These are phyloP conservation scores for Talaromyces funiculosus DNA, from an alignment of 2,329 filamentous ascomycete species.

Conservation along the genomic window DNA sequence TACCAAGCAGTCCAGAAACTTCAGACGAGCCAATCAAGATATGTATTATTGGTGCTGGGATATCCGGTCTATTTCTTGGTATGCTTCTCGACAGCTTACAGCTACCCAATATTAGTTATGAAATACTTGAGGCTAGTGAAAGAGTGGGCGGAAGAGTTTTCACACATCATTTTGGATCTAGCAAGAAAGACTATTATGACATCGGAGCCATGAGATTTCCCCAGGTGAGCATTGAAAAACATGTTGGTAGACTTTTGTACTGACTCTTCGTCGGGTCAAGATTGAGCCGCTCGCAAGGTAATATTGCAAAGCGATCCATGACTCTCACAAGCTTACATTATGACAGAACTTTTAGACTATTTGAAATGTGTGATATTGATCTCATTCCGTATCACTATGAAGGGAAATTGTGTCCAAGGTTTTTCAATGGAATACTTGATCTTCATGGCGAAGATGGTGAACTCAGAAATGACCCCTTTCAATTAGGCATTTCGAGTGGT, in stretches of 20 bases:
- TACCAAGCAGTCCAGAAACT: too few relatives aligned
- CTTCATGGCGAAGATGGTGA: not conserved
- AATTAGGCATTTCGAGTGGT: not conserved
- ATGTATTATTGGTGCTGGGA: not conserved
- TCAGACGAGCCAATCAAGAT: too few relatives aligned
- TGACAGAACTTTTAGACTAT: not conserved
- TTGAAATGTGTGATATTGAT: not conserved
- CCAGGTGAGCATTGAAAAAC: not conserved
- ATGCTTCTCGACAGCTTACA: not conserved
- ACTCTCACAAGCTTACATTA: not conserved
- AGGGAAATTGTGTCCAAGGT: not conserved
- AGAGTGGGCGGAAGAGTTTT: not conserved
- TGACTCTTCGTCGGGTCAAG: not conserved
- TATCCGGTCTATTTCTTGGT: not conserved
- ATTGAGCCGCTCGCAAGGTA: not conserved
- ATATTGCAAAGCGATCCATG: not conserved
- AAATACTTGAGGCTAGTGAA: not conserved
- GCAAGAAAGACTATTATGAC: not conserved
- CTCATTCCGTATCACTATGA: not conserved
- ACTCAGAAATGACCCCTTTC: not conserved
- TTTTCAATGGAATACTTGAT: not conserved
- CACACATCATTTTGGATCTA: not conserved
- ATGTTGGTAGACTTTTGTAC: too few relatives aligned
- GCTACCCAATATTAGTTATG: not conserved
- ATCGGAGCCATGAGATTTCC: not conserved